Conservation (phyloP, 2,329 filamentous ascomycete genomes). For the Calonectria pseudoturangicola region DNA sequence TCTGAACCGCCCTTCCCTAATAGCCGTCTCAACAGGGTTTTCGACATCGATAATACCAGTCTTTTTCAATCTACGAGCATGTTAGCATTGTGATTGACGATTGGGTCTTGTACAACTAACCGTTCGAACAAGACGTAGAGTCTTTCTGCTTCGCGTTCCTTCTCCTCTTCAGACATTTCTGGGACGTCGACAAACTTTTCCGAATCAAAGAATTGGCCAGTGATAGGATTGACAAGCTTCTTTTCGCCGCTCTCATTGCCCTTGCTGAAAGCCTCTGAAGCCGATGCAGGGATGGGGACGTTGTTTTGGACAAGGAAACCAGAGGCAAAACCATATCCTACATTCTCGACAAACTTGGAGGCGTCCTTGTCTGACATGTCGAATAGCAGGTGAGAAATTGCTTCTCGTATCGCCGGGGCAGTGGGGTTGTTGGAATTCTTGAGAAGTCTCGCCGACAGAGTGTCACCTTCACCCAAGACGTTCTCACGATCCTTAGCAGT, state of each 20-base stretch:
- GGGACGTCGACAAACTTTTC: conserved; percentile 76
- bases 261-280: conserved; percentile 68
- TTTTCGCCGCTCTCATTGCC: conserved; percentile 53
- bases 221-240: conserved; percentile 85
- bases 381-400: conserved; percentile 87
- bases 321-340: conserved; percentile 95
- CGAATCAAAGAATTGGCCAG: conserved; percentile 85
- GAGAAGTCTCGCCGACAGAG: conserved; percentile 85
- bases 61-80: conserved; percentile 73
- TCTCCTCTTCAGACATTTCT: conserved; percentile 93
- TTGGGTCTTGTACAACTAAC: conserved; percentile 62
- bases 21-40: conserved; percentile 84
- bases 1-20: conserved; percentile 81
- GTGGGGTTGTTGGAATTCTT: conserved; percentile 84
- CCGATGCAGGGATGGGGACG: conserved; percentile 82
- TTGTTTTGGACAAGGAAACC: conserved; percentile 92
- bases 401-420: conserved; percentile 82
- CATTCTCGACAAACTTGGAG: conserved; percentile 87
- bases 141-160: conserved; percentile 91
- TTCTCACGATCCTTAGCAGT: conserved; percentile 83
- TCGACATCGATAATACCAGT: conserved; percentile 86
- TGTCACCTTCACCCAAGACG: conserved; percentile 85
- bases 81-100: conserved; percentile 42
- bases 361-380: conserved; percentile 90
- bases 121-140: conserved; percentile 94